Conservation (phyloP, 768 basidiomycete species). For the Phlegmacium glaucopus region DNA sequence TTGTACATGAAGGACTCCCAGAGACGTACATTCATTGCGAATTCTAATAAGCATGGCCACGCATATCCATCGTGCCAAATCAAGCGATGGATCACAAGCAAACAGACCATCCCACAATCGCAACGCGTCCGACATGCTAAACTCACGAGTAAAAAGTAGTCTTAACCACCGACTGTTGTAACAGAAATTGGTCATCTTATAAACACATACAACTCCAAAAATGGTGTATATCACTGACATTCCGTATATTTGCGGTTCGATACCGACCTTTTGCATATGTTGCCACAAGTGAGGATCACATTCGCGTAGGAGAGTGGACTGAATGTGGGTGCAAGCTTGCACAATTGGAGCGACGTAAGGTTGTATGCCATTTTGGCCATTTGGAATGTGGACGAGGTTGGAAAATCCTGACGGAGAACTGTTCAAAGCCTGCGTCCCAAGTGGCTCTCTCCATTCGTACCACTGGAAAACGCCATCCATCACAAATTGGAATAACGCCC, state of each 20-base stretch:
- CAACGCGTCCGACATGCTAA: constrained; percentile 77
- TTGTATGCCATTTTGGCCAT: constrained; percentile 47
- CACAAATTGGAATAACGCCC: constrained; percentile 72
- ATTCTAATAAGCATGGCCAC: constrained; percentile 95
- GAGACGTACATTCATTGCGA: constrained; percentile 76
- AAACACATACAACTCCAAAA: not conserved
- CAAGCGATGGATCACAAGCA: constrained; percentile 77
- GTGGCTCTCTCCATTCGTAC: constrained; percentile 66
- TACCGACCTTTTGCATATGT: constrained; percentile 70
- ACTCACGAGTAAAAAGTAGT: constrained; percentile 90
- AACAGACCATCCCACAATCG: constrained; percentile 95
- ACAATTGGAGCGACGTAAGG: constrained; percentile 85
- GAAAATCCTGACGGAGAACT: constrained; percentile 29
- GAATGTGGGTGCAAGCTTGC: constrained; percentile 75
- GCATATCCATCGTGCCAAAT: constrained; percentile 82
- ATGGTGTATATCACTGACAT: constrained; percentile 55
- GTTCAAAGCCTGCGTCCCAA: constrained; percentile 5
- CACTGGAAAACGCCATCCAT: constrained; percentile 82
- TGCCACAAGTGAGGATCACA: constrained; percentile 81
- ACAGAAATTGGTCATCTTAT: constrained; percentile 4
- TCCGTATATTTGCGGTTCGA: constrained; percentile 96
- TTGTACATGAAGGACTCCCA: constrained; percentile 3
- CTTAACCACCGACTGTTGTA: constrained; percentile 83
- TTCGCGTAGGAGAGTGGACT: constrained; percentile 64
- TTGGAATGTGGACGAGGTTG: constrained; percentile 41